A percentile compares a stretch with the other conserved stretches of the same genome.
phyloP scores from a whole-genome alignment of 768 basidiomycete species.

The Xerocomus potaroensis region DNA sequence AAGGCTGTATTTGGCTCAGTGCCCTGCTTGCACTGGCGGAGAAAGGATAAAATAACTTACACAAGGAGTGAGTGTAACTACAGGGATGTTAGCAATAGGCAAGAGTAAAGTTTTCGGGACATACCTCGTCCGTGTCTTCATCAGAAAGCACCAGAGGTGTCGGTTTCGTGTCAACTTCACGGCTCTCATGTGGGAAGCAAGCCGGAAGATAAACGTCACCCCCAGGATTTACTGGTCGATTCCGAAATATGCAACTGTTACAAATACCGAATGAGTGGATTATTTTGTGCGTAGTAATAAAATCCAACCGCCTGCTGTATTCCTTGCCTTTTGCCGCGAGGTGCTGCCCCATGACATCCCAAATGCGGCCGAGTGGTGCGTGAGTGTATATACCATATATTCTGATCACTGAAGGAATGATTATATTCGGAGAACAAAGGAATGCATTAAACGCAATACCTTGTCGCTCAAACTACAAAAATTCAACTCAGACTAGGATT shows the following conservation, averaged over 20 bases:
- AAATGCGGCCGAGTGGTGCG: slow-evolving; percentile 43
- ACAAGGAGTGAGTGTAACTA: slow-evolving; percentile 59
- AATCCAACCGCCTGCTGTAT: slow-evolving; percentile 46
- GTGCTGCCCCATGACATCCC: slow-evolving; percentile 43
- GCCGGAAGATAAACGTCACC: slow-evolving; percentile 48
- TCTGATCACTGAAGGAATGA: slow-evolving; percentile 35
- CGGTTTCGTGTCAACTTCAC: slow-evolving; percentile 13
- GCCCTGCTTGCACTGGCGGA: slow-evolving; percentile 26
- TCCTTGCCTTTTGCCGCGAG: slow-evolving; percentile 43
- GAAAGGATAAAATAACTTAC: slow-evolving; percentile 32
- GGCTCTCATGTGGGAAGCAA: slow-evolving; percentile 43
- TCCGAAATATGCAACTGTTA: slow-evolving; percentile 45
- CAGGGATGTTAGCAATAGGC: background rate
- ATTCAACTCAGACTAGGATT: background rate
- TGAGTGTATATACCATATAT: slow-evolving; percentile 52
- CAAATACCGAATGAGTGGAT: background rate
- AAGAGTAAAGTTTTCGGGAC: background rate
- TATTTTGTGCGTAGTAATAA: no score
- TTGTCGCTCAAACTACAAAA: slow-evolving; percentile 36
- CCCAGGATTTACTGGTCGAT: slow-evolving; percentile 30
- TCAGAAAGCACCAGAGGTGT: slow-evolving; percentile 33
- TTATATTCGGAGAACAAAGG: background rate
- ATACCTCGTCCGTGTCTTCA: slow-evolving; percentile 47
- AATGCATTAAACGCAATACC: slow-evolving; percentile 20
- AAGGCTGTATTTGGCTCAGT: slow-evolving; percentile 37